A percentile compares a stretch with the other conserved stretches of the same genome.
Evolutionary conservation across 2,329 filamentous ascomycete genomes (phyloP).

Genomic region (Verticillium nonalfalfae): DNA sequence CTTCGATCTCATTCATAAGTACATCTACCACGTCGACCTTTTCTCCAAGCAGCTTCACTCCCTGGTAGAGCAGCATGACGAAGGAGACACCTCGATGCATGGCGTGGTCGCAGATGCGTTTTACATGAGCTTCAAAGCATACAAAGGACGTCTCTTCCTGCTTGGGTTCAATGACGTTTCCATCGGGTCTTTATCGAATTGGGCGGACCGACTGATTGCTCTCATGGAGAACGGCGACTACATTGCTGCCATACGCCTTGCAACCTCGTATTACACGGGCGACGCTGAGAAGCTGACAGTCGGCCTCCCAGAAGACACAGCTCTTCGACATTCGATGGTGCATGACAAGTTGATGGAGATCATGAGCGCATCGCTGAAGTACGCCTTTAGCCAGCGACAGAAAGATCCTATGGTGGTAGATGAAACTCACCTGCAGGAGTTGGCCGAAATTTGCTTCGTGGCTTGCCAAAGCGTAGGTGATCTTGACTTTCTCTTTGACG

Average conservation of each 20-base stretch:
- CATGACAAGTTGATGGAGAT: slow-evolving; percentile 87
- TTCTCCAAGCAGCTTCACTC: slow-evolving; percentile 82
- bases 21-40: slow-evolving; percentile 85
- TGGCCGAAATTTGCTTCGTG: slow-evolving; percentile 77
- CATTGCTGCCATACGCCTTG: slow-evolving; percentile 82
- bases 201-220: slow-evolving; percentile 88
- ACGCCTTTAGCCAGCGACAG: slow-evolving; percentile 68
- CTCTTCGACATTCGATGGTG: slow-evolving; percentile 71
- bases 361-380: slow-evolving; percentile 85
- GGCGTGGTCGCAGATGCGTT: slow-evolving; percentile 96
- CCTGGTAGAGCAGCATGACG: slow-evolving; percentile 82
- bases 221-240: slow-evolving; percentile 98
- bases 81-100: slow-evolving; percentile 84
- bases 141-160: slow-evolving; percentile 89
- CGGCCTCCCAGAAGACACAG: slow-evolving; percentile 79
- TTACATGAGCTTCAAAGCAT: slow-evolving; percentile 94
- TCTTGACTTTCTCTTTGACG: slow-evolving; percentile 80
- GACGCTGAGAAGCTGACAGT: slow-evolving; percentile 92
- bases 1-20: slow-evolving; percentile 84
- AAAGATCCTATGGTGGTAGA: slow-evolving; percentile 37
- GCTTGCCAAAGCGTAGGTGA: slow-evolving; percentile 76
- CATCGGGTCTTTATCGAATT: slow-evolving; percentile 89
- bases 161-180: slow-evolving; percentile 91
- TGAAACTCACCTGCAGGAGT: slow-evolving; percentile 61
- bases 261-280: slow-evolving; percentile 86